Base-by-base conservation (phyloP, 169 alveolate genomes). In the Prorocentrum cordatum region DNA sequence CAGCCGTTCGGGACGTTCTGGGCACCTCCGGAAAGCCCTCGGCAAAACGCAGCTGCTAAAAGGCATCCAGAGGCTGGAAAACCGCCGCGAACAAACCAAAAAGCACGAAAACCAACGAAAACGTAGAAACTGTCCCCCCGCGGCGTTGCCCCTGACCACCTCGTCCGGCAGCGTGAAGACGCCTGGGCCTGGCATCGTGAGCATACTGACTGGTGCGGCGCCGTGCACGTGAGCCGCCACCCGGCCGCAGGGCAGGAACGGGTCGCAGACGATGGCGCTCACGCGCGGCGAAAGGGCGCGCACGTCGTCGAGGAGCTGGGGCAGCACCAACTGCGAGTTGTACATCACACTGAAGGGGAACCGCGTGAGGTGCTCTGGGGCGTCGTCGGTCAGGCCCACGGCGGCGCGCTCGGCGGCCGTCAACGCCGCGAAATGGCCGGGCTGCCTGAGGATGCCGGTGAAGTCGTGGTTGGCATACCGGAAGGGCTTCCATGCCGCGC, bases 161-260 rank as follows among this genome's bases (percentile, higher is more conserved):
- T 70, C 50, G 31, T 12, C 68, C 68, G 68, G 68, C 10, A 32
- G 36, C n/a, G 33, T 36, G 50, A 39, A 7, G 14, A 9, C 7
- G 14, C 22, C 22, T 39, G 50, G 50, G 50, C 50, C 7, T 14
- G 14, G 14, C 7, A 39, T 39, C 50, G 7, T 7, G n/a, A 18
- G 22, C 68, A 1, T 20, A n/a, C 75, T 24, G 50, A 67, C 59
- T 3, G 26, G 26, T n/a, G n/a, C n/a, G n/a, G n/a, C n/a, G n/a
- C n/a, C n/a, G n/a, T n/a, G n/a, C n/a, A n/a, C n/a, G n/a, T n/a
- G n/a, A n/a, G n/a, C n/a, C n/a, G n/a, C n/a, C n/a, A n/a, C n/a
- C n/a, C n/a, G n/a, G n/a, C n/a, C 82, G 18, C 36, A 24, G 50
- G 88, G 88, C 75, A 77, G 62, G 31, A 77, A 77, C 14, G 88